Conservation (phyloP, 2,329 filamentous ascomycete species). For the Dothidotthia symphoricarpi region DNA sequence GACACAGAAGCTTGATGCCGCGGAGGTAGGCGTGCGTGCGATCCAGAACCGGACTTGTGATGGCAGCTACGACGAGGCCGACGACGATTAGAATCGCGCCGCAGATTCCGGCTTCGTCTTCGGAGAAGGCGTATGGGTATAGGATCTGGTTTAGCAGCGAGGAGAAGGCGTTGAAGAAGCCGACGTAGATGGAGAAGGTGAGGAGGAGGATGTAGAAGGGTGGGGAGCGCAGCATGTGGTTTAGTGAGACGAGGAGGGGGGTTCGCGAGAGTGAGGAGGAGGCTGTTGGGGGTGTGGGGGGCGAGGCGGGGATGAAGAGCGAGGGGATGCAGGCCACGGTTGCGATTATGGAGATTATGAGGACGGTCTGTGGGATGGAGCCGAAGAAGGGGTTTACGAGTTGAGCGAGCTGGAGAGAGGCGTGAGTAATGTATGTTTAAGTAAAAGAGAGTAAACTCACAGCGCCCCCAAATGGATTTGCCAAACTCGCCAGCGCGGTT, state of each 20-base stretch:
- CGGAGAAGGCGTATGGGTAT: conserved; percentile 76
- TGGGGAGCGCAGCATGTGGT: conserved; percentile 50
- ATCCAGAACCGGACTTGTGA: conserved; percentile 80
- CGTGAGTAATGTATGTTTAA: conserved; percentile 6
- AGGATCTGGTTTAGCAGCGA: conserved; percentile 89
- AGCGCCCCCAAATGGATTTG: conserved; percentile 87
- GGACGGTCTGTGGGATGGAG: conserved; percentile 74
- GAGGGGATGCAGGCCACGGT: conserved; percentile 68
- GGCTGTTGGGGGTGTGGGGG: conserved; percentile 73
- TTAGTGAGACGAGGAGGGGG: conserved; percentile 56
- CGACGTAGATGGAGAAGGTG: conserved; percentile 82
- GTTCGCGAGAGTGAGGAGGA: conserved; percentile 58
- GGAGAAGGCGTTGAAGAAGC: conserved; percentile 90
- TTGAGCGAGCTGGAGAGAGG: conserved; percentile 59
- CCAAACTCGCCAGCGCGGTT: conserved; percentile 78
- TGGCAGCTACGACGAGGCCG: conserved; percentile 73
- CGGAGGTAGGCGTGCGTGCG: conserved; percentile 75
- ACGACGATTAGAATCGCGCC: conserved; percentile 88
- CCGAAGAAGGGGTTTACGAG: conserved; percentile 78
- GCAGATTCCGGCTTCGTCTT: conserved; percentile 83
- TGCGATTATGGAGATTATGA: conserved; percentile 82
- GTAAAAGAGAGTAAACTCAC: conserved; percentile 43
- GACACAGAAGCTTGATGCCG: conserved; percentile 71
- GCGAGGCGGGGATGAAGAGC: conserved; percentile 73
- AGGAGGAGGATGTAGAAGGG: conserved; percentile 79